Evolutionary conservation across 768 basidiomycete genomes (phyloP).

Genomic region (Lyophyllum semitale): DNA sequence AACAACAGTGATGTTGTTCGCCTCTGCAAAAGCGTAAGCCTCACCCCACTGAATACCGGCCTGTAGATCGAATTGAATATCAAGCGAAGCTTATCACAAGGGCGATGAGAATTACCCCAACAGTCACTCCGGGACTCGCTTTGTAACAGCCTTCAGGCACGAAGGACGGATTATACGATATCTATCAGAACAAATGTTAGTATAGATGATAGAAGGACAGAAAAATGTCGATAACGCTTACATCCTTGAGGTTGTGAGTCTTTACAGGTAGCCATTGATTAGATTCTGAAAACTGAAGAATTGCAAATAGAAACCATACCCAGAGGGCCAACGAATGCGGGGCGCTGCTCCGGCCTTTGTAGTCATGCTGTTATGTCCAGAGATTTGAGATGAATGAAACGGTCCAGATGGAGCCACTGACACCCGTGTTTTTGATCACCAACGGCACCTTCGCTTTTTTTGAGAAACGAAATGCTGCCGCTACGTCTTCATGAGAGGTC

Average conservation of each 20-base stretch:
- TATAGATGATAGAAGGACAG: no score
- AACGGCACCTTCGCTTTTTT: conserved; percentile 39
- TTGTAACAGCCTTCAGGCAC: conserved; percentile 35
- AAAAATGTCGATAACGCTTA: conserved; percentile 12
- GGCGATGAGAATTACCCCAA: conserved; percentile 30
- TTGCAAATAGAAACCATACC: conserved; percentile 26
- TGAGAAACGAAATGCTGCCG: conserved; percentile 46
- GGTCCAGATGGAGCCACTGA: conserved; percentile 23
- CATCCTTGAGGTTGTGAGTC: conserved; percentile 44
- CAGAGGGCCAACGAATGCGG: conserved; percentile 44
- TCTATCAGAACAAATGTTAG: conserved; percentile 22
- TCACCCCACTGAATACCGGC: conserved; percentile 48
- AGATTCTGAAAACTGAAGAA: neutral
- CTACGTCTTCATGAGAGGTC: conserved; percentile 36
- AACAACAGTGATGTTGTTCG: conserved; percentile 44
- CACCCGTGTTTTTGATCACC: conserved; percentile 54
- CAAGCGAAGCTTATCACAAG: neutral
- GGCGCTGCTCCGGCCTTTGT: conserved; percentile 48
- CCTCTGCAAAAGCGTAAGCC: conserved; percentile 45
- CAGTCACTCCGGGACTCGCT: conserved; percentile 31
- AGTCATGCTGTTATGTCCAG: conserved; percentile 40
- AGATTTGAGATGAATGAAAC: neutral
- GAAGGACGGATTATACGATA: conserved; percentile 34
- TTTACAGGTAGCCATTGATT: conserved; percentile 13
- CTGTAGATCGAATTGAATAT: conserved; percentile 18